These are phyloP conservation scores for Phaeosphaeria sp. DNA, from an alignment of 2,329 filamentous ascomycete genomes.

Conservation along the genomic window DNA sequence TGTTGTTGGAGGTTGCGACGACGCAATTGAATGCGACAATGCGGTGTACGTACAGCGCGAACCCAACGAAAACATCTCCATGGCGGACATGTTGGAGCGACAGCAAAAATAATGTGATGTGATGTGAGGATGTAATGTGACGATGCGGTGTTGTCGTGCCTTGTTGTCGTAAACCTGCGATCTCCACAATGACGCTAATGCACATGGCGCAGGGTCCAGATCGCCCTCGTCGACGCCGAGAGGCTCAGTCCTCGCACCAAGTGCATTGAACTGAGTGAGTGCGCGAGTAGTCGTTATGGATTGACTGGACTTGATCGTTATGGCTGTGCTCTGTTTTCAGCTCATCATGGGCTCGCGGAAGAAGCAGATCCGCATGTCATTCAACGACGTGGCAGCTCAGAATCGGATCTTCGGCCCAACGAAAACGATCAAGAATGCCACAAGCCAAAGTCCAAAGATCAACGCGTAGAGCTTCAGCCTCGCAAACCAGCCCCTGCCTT, in stretches of 20 bases:
- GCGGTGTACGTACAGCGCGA: constrained; percentile 37
- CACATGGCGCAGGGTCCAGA: constrained; percentile 29
- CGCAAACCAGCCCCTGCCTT: constrained; percentile 88
- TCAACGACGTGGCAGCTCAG: constrained; percentile 47
- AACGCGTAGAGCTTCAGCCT: constrained; percentile 83
- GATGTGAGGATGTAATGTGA: constrained; percentile 1
- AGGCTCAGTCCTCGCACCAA: neutral
- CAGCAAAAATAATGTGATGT: constrained; percentile 6
- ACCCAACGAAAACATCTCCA: constrained; percentile 46
- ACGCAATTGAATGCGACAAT: neutral
- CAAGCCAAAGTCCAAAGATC: constrained; percentile 83
- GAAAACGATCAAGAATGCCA: constrained; percentile 80
- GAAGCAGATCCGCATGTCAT: neutral
- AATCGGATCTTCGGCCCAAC: constrained; percentile 88
- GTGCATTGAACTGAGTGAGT: constrained; percentile 1
- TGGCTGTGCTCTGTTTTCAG: constrained; percentile 3
- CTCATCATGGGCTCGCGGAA: neutral
- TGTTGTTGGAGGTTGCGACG: neutral
- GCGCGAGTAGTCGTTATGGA: neutral
- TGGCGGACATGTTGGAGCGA: constrained; percentile 34
- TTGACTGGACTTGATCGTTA: neutral
- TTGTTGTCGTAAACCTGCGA: constrained; percentile 15
- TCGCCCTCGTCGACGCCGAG: constrained; percentile 6
- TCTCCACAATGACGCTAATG: constrained; percentile 24
- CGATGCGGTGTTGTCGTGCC: constrained; percentile 15